Conservation (phyloP, 2,329 filamentous ascomycete species). For the Zymoseptoria tritici region DNA sequence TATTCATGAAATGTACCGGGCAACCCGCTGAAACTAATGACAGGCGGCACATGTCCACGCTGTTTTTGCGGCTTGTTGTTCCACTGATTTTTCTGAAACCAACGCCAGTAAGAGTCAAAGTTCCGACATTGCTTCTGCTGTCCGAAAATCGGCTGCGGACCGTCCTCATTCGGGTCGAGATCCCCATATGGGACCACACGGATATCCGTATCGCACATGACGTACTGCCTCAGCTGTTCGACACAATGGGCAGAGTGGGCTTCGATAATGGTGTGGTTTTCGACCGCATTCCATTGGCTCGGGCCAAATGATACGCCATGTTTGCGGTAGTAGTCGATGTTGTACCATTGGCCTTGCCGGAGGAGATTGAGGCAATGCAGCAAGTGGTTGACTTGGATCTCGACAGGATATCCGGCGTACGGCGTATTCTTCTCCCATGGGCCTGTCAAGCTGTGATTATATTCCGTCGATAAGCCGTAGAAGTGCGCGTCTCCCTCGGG, state of each 20-base stretch:
- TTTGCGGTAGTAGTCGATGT: background rate
- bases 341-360: conserved; percentile 1
- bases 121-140: background rate
- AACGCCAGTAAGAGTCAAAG: background rate
- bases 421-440: background rate
- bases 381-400: background rate
- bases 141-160: background rate
- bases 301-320: background rate
- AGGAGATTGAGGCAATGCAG: conserved; percentile 1
- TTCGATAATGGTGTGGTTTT: background rate
- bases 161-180: background rate
- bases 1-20: background rate
- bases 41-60: background rate
- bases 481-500: background rate
- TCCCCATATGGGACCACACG: background rate
- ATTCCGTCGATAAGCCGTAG: background rate
- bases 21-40: background rate
- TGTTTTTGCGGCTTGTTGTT: background rate
- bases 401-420: background rate
- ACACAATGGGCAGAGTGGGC: background rate
- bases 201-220: background rate
- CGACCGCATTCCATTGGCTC: background rate
- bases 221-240: background rate
- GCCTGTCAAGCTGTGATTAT: background rate
- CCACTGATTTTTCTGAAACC: background rate